Evolutionary conservation across 441 rosid genomes (phyloP).

Genomic region (Cnidoscolus chayamansa): DNA sequence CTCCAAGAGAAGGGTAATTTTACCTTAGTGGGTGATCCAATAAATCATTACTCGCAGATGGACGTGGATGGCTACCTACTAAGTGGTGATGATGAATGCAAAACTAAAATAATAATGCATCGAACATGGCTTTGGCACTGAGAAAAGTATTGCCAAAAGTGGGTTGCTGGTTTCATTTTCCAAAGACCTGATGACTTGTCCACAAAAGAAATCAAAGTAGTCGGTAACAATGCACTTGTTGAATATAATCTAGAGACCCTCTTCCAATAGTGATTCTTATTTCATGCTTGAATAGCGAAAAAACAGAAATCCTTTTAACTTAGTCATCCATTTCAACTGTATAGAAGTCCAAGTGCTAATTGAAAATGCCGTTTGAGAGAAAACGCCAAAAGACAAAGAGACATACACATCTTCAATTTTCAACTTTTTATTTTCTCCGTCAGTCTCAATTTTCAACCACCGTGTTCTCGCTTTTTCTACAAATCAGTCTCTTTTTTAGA

Average conservation of each 20-base stretch:
- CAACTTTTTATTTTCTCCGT: background rate
- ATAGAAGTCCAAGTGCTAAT: too few species aligned
- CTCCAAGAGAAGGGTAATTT: constrained; percentile 28
- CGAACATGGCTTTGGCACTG: constrained; percentile 9
- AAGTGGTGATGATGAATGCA: too few species aligned
- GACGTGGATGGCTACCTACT: background rate
- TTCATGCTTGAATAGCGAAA: constrained; percentile 4
- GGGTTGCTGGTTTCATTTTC: background rate
- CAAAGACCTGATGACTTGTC: constrained; percentile 6
- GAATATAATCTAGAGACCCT: background rate
- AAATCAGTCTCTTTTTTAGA: too few species aligned
- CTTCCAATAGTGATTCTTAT: background rate
- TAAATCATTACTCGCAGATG: constrained; percentile 6
- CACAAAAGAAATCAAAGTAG: background rate
- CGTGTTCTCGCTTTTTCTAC: too few species aligned
- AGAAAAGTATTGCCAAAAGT: constrained; percentile 5
- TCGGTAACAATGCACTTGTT: background rate
- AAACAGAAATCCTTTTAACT: too few species aligned
- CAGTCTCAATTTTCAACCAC: too few species aligned
- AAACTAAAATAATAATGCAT: background rate
- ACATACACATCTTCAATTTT: too few species aligned
- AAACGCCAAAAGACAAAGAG: constrained; percentile 24
- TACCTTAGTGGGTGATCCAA: constrained; percentile 34
- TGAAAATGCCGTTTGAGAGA: too few species aligned
- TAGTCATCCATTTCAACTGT: too few species aligned